phyloP scores from a whole-genome alignment of 2,329 filamentous ascomycete genomes.

The Alternaria incomplexa region DNA sequence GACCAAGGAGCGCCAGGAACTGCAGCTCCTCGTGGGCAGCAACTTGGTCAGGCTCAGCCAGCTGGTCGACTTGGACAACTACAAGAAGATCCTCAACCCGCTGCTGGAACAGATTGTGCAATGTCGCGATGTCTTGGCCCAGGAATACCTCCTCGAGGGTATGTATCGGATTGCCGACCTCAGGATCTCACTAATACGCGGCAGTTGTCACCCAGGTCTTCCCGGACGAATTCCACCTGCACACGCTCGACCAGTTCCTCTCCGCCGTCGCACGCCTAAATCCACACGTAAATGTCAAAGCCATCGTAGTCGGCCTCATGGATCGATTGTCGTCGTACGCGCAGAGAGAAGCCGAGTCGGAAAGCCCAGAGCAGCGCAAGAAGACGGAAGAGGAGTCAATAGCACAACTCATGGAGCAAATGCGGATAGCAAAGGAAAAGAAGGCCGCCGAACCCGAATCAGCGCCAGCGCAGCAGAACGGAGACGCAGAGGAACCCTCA shows the following conservation, averaged over 20 bases:
- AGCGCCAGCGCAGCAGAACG: constrained; percentile 41
- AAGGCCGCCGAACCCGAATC: constrained; percentile 42
- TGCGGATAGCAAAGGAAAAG: constrained; percentile 70
- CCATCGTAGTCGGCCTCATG: constrained; percentile 97
- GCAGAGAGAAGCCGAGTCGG: constrained; percentile 80
- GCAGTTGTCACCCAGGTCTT: constrained; percentile 96
- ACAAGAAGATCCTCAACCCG: constrained; percentile 90
- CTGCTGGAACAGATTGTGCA: constrained; percentile 96
- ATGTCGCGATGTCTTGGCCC: constrained; percentile 93
- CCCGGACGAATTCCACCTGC: constrained; percentile 96
- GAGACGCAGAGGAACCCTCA: constrained; percentile 30
- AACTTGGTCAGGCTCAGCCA: constrained; percentile 96
- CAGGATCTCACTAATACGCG: constrained; percentile 29
- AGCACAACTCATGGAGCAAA: constrained; percentile 75
- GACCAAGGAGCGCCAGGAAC: constrained; percentile 91
- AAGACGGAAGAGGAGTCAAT: constrained; percentile 87
- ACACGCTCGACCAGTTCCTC: constrained; percentile 93
- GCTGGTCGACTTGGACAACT: constrained; percentile 90
- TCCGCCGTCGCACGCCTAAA: constrained; percentile 92
- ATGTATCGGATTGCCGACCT: constrained; percentile 9
- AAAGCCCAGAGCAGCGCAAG: constrained; percentile 72
- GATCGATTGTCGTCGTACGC: constrained; percentile 93
- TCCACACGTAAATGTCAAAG: constrained; percentile 96
- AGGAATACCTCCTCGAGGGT: constrained; percentile 93
- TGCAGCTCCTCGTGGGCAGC: constrained; percentile 94